These are phyloP conservation scores for Neostapfia colusana DNA, from an alignment of 176 grass and related monocot species.

Conservation along the genomic window DNA sequence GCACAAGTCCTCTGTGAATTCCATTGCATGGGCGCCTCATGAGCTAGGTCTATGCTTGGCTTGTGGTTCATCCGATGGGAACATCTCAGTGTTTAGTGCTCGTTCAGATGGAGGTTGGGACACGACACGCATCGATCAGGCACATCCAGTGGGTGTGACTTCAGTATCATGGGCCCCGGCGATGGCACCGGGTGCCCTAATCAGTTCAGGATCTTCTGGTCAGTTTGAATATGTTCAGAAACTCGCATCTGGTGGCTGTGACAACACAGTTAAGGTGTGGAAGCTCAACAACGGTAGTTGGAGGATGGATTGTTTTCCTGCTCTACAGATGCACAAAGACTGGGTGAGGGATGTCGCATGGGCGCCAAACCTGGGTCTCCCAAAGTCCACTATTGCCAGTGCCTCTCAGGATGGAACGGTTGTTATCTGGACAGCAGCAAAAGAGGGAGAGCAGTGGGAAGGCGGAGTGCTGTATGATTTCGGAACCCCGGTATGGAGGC, in stretches of 20 bases:
- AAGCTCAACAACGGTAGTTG: constrained; percentile 67
- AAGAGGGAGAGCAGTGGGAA: constrained; percentile 75
- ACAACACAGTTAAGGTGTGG: constrained; percentile 79
- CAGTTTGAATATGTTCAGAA: constrained; percentile 70
- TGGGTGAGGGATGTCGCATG: constrained; percentile 67
- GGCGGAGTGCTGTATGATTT: constrained; percentile 62
- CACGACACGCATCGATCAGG: constrained; percentile 66
- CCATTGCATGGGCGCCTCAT: constrained; percentile 77
- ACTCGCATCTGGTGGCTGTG: constrained; percentile 71
- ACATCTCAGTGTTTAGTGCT: constrained; percentile 70
- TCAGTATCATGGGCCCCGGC: constrained; percentile 68
- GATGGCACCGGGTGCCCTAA: constrained; percentile 54
- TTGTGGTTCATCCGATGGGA: constrained; percentile 72
- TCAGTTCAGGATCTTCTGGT: constrained; percentile 47
- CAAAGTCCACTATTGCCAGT: constrained; percentile 73
- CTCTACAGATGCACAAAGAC: constrained; percentile 65
- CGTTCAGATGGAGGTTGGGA: constrained; percentile 70
- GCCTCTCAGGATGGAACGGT: constrained; percentile 84
- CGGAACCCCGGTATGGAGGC: constrained; percentile 65
- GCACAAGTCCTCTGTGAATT: constrained; percentile 77
- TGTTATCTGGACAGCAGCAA: constrained; percentile 64
- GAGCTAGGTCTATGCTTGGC: constrained; percentile 70
- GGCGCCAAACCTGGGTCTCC: constrained; percentile 73
- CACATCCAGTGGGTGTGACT: constrained; percentile 69
- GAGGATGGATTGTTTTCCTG: constrained; percentile 83